These are phyloP conservation scores for Datura wrightii DNA, from an alignment of 257 asterid genomes.

Conservation along the genomic window DNA sequence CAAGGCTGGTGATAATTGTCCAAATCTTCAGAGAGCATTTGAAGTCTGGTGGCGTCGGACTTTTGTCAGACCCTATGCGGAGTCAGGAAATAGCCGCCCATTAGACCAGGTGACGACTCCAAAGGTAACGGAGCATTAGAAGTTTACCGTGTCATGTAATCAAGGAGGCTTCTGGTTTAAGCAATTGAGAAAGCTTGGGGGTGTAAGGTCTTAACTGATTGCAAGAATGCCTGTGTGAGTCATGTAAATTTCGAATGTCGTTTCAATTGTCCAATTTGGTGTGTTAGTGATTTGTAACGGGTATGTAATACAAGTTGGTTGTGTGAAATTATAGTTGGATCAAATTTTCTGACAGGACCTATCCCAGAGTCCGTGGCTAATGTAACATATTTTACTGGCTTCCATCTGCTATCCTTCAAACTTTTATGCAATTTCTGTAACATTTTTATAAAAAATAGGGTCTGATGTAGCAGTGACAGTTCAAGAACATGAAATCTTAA, in stretches of 20 bases:
- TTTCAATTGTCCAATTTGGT: constrained; percentile 1
- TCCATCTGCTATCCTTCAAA: background rate
- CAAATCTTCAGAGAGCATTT: constrained; percentile 85
- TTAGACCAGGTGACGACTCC: constrained; percentile 17
- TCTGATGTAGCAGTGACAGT: background rate
- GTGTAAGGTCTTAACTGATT: background rate
- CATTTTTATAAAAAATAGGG: background rate
- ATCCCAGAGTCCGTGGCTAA: background rate
- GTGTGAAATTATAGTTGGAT: constrained; percentile 25
- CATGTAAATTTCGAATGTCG: background rate
- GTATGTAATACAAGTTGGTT: constrained; percentile 27
- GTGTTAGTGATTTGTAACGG: constrained; percentile 20
- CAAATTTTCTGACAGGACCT: constrained; percentile 14
- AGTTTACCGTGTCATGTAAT: background rate
- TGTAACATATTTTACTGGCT: background rate
- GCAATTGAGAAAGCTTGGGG: background rate
- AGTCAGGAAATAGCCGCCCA: constrained; percentile 42
- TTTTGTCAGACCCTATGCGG: constrained; percentile 68
- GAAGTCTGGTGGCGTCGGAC: constrained; percentile 99
- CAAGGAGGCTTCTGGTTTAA: background rate
- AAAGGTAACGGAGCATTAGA: constrained; percentile 29
- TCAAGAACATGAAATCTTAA: background rate
- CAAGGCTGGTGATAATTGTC: constrained; percentile 85
- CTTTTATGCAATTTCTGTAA: background rate
- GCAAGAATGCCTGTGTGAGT: background rate